Evolutionary conservation across 2,329 filamentous ascomycete genomes (phyloP), one percentile per base, ranked within the genome.

Genomic region (Alternaria sp.): DNA sequence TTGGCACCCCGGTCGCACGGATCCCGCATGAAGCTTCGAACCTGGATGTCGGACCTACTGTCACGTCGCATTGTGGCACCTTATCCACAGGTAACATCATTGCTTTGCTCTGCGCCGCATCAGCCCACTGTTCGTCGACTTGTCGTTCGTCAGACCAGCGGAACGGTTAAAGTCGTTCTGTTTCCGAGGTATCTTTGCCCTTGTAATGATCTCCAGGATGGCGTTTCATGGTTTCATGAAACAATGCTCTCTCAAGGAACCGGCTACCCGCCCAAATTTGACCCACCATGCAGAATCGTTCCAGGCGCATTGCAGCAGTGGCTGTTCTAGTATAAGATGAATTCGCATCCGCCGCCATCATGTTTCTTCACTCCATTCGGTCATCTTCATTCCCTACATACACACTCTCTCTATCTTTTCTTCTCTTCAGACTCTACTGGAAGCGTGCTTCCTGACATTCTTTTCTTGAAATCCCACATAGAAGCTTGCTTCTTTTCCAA

Each of bases 401-500:
- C 38, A 54, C 39, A 28, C 42, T 20, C 52, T 54, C 52, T 47
- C 16, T 39, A 32, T 26, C 28, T 61, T 54, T 48, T 61, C 22
- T 60, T 52, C 48, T 52, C 36, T 43, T 53, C 26, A 41, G 30
- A 61, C 30, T 59, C 49, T 49, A 28, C 49, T 57, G 62, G 65
- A 65, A 68, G 66, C 61, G 59, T 67, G 64, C 67, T 70, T 70
- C 67, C 62, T 62, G 52, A 65, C 61, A 57, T 63, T 68, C 66
- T 46, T 65, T 70, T 63, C 55, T 63, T 66, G 53, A 46, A 61
- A 12, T 32, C 20, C 26, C 9, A 51, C 18, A 46, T 32, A 65
- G 66, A 68, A 57, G 61, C 62, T 67, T 62, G 63, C 64, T 67
- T 42, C 34, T 22, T 18, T 22, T 44, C 22, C 34, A 22, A 26